phyloP scores from a whole-genome alignment of 768 basidiomycete genomes.

The Kwoniella europaea region DNA sequence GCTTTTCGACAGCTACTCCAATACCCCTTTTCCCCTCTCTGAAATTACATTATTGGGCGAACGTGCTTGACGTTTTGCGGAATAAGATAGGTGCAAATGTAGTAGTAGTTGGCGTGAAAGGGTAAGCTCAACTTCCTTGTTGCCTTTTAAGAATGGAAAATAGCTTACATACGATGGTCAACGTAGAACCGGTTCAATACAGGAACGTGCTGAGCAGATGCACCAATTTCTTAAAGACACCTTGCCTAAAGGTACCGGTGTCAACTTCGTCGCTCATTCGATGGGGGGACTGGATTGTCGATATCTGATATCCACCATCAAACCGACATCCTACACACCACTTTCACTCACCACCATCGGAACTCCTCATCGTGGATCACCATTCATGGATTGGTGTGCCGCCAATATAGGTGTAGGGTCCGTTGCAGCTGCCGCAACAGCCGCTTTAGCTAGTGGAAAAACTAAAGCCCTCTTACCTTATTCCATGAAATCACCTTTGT shows the following conservation, averaged over 20 bases:
- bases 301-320: conserved; percentile 83
- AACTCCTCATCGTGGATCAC: conserved; percentile 93
- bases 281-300: conserved; percentile 98
- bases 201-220: conserved; percentile 75
- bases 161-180: too few relatives aligned
- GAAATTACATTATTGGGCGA: conserved; percentile 92
- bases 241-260: conserved; percentile 69
- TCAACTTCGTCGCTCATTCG: conserved; percentile 94
- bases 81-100: conserved; percentile 87
- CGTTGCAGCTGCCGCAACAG: conserved; percentile 38
- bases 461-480: conserved; percentile 57
- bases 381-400: conserved; percentile 99
- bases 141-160: neutral
- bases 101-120: conserved; percentile 92
- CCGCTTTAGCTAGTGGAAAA: conserved; percentile 42
- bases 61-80: conserved; percentile 78
- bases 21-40: conserved; percentile 74
- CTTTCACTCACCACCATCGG: conserved; percentile 84
- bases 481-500: conserved; percentile 61
- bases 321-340: conserved; percentile 80
- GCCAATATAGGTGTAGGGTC: conserved; percentile 88
- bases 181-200: conserved; percentile 82
- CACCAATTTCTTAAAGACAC: conserved; percentile 72
- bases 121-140: conserved; percentile 63
- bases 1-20: conserved; percentile 89